Base-by-base conservation (phyloP, 306 rosid species). In the Cicer chorassanicum region DNA sequence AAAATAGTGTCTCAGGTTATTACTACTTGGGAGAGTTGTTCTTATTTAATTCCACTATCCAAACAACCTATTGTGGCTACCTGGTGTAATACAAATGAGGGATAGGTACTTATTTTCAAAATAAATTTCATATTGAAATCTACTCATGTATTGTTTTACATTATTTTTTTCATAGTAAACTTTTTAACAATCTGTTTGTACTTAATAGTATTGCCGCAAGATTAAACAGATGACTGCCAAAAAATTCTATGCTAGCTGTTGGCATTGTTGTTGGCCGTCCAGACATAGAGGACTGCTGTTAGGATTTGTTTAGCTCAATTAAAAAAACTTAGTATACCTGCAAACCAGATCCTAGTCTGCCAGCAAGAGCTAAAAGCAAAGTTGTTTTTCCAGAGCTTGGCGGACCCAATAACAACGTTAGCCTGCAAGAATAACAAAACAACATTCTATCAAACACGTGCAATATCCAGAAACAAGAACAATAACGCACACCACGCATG, bases 351-450 rank as follows among this genome's bases (percentile, higher is more conserved):
- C 90, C 99, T 66, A 92, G 86, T 72, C 96, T 93, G 55, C 98
- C 99, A 13, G 99, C 98, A 75, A 95, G 99, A 73, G 99, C 98
- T 79, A 89, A 80, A 42, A 95, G 84, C 70, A 95, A 78, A 9
- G 99, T 89, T 11, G 98, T 85, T 86, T 95, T 95, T 72, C 99
- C 99, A 10, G 99, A 95, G 89, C 98, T 89, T 56, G 99, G 99
- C 42, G 99, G 98, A 72, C 99, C 99, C 89, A 95, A 70, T 48
- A 95, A 71, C 73, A 95, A 82, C 10, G 99, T 95, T 76, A 95
- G 78, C 80, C 99, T 95, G 74, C 81, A 82, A 80, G 46, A 77
- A 68, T 50, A 68, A 70, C 74, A 69, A 19, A 21, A 50, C 72
- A 59, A 54, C 29, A 69, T 21, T 34, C 41, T 15, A 36, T 74